Conservation (phyloP, 2,329 filamentous ascomycete genomes). For the Hypoxylon sp. region DNA sequence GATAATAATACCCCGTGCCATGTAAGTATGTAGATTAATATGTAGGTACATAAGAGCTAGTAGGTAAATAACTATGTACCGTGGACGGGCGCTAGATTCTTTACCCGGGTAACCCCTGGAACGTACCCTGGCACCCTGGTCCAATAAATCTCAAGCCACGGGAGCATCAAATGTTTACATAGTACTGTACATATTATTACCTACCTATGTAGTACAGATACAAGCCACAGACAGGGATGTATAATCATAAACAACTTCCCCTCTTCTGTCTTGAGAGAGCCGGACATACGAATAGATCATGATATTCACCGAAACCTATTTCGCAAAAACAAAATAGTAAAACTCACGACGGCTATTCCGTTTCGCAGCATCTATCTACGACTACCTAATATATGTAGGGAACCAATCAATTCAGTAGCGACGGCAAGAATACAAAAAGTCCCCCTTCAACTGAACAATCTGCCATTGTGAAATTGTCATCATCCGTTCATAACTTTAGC, state of each 20-base stretch:
- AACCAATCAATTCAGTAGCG: conserved; percentile 3
- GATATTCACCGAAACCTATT: neutral
- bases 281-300: neutral
- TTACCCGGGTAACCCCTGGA: neutral
- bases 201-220: neutral
- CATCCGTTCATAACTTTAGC: neutral
- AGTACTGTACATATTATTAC: no score
- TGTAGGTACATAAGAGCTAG: neutral
- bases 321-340: neutral
- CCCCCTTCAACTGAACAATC: neutral
- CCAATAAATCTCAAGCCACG: neutral
- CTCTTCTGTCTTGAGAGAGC: neutral
- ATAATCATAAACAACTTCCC: neutral
- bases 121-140: neutral
- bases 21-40: neutral
- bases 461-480: neutral
- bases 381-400: neutral
- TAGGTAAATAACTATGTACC: no score
- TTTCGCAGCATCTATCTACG: neutral
- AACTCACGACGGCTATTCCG: no score
- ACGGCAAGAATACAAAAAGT: neutral
- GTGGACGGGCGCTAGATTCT: conserved; percentile 1
- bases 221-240: neutral
- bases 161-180: neutral
- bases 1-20: conserved; percentile 1